phyloP scores from a whole-genome alignment of 305 asterid species.

The Solanum chacoense region DNA sequence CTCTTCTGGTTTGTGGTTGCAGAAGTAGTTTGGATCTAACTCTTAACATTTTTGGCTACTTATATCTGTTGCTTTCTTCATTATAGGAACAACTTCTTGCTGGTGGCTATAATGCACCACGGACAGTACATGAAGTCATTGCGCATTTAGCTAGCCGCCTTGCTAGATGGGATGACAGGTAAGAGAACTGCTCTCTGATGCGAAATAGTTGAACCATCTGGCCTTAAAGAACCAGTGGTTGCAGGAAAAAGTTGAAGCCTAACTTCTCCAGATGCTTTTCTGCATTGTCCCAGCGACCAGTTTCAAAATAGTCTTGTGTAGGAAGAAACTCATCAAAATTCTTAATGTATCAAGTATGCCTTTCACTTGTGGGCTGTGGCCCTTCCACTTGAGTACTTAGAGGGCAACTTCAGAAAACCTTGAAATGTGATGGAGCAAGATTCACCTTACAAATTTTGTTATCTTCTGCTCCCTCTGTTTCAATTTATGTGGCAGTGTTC shows the following conservation, averaged over 20 bases:
- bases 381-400: not conserved
- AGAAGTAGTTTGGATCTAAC: not conserved
- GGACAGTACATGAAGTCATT: conserved; percentile 63
- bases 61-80: conserved; percentile 7
- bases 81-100: conserved; percentile 71
- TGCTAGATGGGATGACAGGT: conserved; percentile 99
- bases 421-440: not conserved
- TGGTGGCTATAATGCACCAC: conserved; percentile 80
- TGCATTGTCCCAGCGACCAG: not conserved
- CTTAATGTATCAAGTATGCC: not conserved
- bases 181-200: conserved; percentile 1
- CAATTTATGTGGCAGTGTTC: not conserved
- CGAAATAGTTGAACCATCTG: not conserved
- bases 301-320: not conserved
- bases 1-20: not conserved
- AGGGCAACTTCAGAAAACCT: not conserved
- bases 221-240: not conserved
- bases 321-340: not conserved
- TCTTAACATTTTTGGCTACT: not conserved
- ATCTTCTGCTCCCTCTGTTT: not conserved
- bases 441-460: not conserved
- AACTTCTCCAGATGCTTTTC: not conserved
- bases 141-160: conserved; percentile 77
- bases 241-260: not conserved
- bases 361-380: not conserved